A percentile compares a stretch with the other conserved stretches of the same genome.
These are phyloP conservation scores for Cordyceps fumosorosea DNA, from an alignment of 2,329 filamentous ascomycete species.

Conservation along the genomic window DNA sequence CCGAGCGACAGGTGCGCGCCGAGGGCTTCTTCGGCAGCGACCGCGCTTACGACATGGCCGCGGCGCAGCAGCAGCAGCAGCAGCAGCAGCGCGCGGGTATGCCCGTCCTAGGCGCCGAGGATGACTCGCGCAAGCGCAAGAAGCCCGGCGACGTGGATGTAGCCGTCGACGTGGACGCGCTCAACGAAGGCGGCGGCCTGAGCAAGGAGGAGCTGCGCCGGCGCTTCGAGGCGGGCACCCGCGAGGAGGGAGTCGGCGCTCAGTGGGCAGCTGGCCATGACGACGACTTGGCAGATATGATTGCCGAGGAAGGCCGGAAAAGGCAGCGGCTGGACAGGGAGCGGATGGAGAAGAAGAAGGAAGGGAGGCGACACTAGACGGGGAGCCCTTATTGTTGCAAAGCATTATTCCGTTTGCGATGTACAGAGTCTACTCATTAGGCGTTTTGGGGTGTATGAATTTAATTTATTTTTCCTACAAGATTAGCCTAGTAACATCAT, in stretches of 20 bases:
- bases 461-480: neutral
- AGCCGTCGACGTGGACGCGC: conserved; percentile 76
- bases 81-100: conserved; percentile 38
- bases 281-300: conserved; percentile 92
- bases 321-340: conserved; percentile 83
- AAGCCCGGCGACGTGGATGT: conserved; percentile 95
- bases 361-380: conserved; percentile 20
- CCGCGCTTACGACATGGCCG: conserved; percentile 79
- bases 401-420: neutral
- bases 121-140: conserved; percentile 76
- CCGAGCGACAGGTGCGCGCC: conserved; percentile 76
- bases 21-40: conserved; percentile 97
- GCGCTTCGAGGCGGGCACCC: conserved; percentile 68
- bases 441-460: conserved; percentile 5
- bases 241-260: conserved; percentile 59
- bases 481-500: neutral
- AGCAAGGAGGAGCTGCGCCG: conserved; percentile 77
- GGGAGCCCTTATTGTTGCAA: neutral
- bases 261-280: conserved; percentile 59
- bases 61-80: conserved; percentile 23
- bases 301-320: conserved; percentile 87
- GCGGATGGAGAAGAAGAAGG: conserved; percentile 58
- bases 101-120: conserved; percentile 74
- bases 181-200: conserved; percentile 68
- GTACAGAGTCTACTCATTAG: neutral